Conservation (phyloP, 164 flowering plant genomes). For the Berberis vulgaris region DNA sequence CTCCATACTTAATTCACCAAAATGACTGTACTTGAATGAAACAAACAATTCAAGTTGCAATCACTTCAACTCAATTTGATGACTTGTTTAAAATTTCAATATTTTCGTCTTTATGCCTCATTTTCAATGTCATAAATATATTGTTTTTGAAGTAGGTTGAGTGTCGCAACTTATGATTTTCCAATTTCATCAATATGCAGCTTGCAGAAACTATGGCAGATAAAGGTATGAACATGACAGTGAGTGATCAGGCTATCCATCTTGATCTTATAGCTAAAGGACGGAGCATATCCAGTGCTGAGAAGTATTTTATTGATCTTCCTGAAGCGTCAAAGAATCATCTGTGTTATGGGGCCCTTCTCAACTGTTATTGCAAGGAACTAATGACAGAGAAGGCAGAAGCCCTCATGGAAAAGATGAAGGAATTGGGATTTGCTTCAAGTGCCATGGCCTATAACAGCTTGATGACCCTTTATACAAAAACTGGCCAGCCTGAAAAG, state of each 20-base stretch:
- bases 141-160: neutral
- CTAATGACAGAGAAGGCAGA: conserved; percentile 80
- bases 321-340: conserved; percentile 76
- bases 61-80: no score
- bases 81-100: no score
- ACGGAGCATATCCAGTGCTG: conserved; percentile 66
- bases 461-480: conserved; percentile 78
- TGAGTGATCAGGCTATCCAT: conserved; percentile 87
- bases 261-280: conserved; percentile 81
- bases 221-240: conserved; percentile 79
- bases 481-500: conserved; percentile 54
- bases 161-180: neutral
- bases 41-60: no score
- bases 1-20: no score
- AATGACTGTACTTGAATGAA: no score
- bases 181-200: conserved; percentile 28
- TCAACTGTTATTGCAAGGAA: conserved; percentile 89
- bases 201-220: conserved; percentile 61
- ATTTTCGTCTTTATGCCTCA: no score
- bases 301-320: conserved; percentile 62
- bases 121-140: neutral
- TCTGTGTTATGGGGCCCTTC: conserved; percentile 74
- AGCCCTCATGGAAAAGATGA: conserved; percentile 81
- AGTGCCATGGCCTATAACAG: conserved; percentile 84
- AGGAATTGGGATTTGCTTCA: conserved; percentile 57